These are phyloP conservation scores for Gentiana macrophylla DNA, from an alignment of 257 asterid species.

Conservation along the genomic window DNA sequence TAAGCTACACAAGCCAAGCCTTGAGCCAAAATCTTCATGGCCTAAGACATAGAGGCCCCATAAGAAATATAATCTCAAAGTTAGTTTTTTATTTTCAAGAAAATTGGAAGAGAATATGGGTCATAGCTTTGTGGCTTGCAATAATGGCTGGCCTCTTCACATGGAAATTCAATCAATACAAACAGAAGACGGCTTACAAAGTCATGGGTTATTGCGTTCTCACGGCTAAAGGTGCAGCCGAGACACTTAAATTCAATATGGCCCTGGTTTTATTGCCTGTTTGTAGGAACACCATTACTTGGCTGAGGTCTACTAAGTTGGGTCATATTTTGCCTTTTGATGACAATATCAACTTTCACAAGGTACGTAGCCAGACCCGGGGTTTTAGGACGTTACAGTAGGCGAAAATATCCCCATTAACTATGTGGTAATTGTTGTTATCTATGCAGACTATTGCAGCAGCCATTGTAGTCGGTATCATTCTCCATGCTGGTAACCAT, in stretches of 20 bases:
- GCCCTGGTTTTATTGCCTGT: constrained; percentile 89
- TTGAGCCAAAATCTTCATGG: constrained; percentile 91
- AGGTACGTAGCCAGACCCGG: constrained; percentile 31
- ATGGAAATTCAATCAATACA: constrained; percentile 83
- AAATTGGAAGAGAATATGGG: constrained; percentile 89
- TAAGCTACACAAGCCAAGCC: constrained; percentile 97
- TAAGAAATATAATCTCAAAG: constrained; percentile 43
- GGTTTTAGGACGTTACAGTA: too few species aligned
- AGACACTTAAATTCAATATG: constrained; percentile 89
- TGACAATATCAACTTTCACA: constrained; percentile 92
- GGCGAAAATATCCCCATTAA: background rate
- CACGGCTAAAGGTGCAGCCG: constrained; percentile 97
- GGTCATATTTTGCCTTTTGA: constrained; percentile 71
- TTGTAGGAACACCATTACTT: constrained; percentile 83
- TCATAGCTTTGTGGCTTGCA: constrained; percentile 51
- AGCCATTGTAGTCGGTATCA: constrained; percentile 69
- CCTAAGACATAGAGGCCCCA: constrained; percentile 44
- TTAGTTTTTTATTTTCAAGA: constrained; percentile 49
- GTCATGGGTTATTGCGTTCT: constrained; percentile 87
- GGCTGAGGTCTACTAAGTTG: constrained; percentile 77
- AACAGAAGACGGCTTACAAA: constrained; percentile 48
- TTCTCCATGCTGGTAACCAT: constrained; percentile 95
- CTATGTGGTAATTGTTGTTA: background rate
- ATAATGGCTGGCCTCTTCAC: constrained; percentile 71
- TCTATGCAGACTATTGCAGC: constrained; percentile 75